Percentiles rank a stretch among this genome's conserved stretches.
phyloP scores from a whole-genome alignment of 306 rosid species.

The Sphenostylis stenocarpa region DNA sequence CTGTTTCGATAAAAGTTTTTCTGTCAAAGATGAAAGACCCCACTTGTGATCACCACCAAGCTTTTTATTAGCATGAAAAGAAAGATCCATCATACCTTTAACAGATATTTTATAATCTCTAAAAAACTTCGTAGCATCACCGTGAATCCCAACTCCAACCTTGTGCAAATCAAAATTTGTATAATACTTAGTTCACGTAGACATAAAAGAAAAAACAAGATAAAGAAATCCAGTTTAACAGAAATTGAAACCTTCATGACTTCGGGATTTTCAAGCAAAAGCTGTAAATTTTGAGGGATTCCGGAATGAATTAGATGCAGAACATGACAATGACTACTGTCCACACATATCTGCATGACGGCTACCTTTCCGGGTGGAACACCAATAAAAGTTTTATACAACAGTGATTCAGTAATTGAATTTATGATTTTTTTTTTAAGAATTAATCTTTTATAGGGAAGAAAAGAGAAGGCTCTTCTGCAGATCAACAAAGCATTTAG shows the following conservation, averaged over 20 bases:
- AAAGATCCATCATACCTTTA: conserved; percentile 69
- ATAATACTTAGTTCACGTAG: not conserved
- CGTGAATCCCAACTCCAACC: conserved; percentile 81
- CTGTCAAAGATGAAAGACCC: conserved; percentile 76
- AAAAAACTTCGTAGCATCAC: conserved; percentile 71
- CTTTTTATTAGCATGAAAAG: conserved; percentile 70
- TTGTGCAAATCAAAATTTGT: conserved; percentile 31
- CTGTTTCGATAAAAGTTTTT: conserved; percentile 70
- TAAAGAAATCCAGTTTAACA: not conserved
- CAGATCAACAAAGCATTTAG: not conserved
- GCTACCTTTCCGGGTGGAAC: conserved; percentile 80
- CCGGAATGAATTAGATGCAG: conserved; percentile 90
- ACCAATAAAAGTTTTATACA: conserved; percentile 49
- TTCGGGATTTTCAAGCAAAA: conserved; percentile 69
- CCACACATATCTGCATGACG: conserved; percentile 83
- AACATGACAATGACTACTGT: conserved; percentile 61
- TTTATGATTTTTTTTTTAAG: conserved; percentile 1
- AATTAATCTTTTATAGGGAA: conserved; percentile 3
- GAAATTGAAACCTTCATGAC: conserved; percentile 62
- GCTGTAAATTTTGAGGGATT: conserved; percentile 64
- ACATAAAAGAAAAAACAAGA: not conserved
- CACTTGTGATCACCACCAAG: conserved; percentile 53
- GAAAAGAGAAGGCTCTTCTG: not conserved
- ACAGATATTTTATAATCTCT: conserved; percentile 69
- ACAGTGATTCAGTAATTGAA: conserved; percentile 25